A percentile compares a stretch with the other conserved stretches of the same genome.
Evolutionary conservation across 1,284 basidiomycete species (phyloP).

Genomic region (Austroboletus novae-zelandiae): DNA sequence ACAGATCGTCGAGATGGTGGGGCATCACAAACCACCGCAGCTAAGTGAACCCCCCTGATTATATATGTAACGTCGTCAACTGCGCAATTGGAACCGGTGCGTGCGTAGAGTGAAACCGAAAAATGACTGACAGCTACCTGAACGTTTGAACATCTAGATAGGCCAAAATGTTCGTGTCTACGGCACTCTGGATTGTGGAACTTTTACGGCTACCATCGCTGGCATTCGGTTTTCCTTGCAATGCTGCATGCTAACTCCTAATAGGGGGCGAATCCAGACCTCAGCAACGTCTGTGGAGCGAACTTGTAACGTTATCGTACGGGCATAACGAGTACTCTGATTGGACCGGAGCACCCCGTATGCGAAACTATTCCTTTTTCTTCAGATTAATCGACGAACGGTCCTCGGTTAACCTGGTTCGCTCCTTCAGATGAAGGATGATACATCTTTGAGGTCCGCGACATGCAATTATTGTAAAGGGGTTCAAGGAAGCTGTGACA

Average conservation of each 20-base stretch:
- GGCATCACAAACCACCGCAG: constrained; percentile 31
- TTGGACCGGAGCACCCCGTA: too few relatives aligned
- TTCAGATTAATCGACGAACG: too few relatives aligned
- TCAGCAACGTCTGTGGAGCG: too few relatives aligned
- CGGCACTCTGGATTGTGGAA: constrained; percentile 55
- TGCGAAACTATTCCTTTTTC: too few relatives aligned
- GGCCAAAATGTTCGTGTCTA: constrained; percentile 50
- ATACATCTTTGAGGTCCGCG: too few relatives aligned
- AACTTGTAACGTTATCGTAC: too few relatives aligned
- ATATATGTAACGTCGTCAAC: constrained; percentile 40
- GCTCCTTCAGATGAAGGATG: too few relatives aligned
- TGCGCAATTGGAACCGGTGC: constrained; percentile 41
- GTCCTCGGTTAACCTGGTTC: too few relatives aligned
- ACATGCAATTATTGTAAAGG: too few relatives aligned
- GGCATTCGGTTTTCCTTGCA: constrained; percentile 11
- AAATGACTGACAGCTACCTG: not conserved
- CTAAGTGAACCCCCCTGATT: constrained; percentile 33
- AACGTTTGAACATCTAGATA: constrained; percentile 18
- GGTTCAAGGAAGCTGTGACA: too few relatives aligned
- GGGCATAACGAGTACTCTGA: too few relatives aligned
- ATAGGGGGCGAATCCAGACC: constrained; percentile 1
- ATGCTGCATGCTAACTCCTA: not conserved
- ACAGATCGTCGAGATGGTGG: constrained; percentile 37
- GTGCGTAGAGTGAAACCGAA: not conserved
- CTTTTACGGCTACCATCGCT: constrained; percentile 51